Base-by-base conservation (phyloP, 2,329 filamentous ascomycete genomes). In the Curvularia spicifera region DNA sequence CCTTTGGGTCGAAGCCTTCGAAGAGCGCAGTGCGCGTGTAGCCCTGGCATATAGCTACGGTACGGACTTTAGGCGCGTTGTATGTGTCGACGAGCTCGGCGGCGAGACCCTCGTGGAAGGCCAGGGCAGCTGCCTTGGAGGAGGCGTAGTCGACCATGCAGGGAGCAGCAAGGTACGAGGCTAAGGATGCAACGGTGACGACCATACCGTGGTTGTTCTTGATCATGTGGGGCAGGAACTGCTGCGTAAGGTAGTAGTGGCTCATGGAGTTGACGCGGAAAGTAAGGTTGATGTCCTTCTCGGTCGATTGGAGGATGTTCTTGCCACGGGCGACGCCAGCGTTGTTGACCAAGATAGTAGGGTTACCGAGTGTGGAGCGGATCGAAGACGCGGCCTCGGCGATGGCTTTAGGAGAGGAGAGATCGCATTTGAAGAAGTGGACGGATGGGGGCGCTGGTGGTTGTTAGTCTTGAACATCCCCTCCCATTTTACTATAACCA, bases 281-380 rank as follows among this genome's bases (percentile, higher is more conserved):
- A 51, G 88, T 89, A 67, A 88, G 84, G 37, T 84, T 84, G 61
- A 90, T 81, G 64, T 88, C 84, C 20, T 78, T 79, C 51, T 87
- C 84, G 1, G 82, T 81, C 22, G 82, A 74, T 28, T 84, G 81
- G 46, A 91, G 81, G 62, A 93, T 82, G 5, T 82, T 83, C 63
- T 85, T 85, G 59, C 87, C 87, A 56, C 82, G 82, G 15, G 81
- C 84, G 28, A 89, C 82, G 59, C 88, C 89, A 8, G 89, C 89
- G 69, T 91, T 91, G 79, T 90, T 90, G 78, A 91, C 88, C 4
- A 92, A 79, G 60, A 92, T 79, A 0, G 88, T 91, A 0, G 89
- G 89, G 48, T 84, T 70, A 56, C 89, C 89, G 55, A 90, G 78
- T 12, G 82, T 73, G 29, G 75, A 72, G 51, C 84, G 82, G 68